Base-by-base conservation (phyloP, 1,284 basidiomycete genomes). In the Takashimella koratensis region DNA sequence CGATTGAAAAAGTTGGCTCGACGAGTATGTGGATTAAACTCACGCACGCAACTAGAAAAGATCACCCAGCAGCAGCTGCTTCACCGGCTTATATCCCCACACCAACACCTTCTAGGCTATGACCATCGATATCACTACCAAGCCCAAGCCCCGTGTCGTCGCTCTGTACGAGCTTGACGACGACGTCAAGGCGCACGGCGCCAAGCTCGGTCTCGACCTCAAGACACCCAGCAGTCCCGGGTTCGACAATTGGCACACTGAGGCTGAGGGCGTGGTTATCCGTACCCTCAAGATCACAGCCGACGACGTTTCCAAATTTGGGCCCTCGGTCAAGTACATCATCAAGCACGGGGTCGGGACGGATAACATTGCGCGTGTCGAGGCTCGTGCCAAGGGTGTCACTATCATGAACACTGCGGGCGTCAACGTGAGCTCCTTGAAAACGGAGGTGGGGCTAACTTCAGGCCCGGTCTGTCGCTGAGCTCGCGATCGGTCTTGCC, bases 321-420 rank as follows among this genome's bases (percentile, higher is more conserved):
- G 40, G 12, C 50, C 49, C n/a, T 16, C 42, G 22, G 41, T 63
- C 43, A 60, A 49, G 39, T 63, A 52, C 42, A 30, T 63, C 23
- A 47, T 45, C 24, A 60, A 60, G 50, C 61, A 63, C 25, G 61
- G 61, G 2, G 51, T 51, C 4, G 61, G 61, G 16, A 47, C 58
- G 40, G 61, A 63, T 30, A 48, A 49, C 49, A 47, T 63, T 26
- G 56, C 45, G 24, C 26, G 54, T 2, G 44, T 20, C 23, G 52
- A 20, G n/a, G 20, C 53, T 36, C 49, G 44, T 20, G 49, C 42
- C 20, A 45, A 50, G 21, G 61, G 61, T 3, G 51, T 60, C 12
- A 36, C 45, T 13, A 48, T 60, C 16, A 60, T 57, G 56, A 63
- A 63, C 43, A 60, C 58, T 10, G 52, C 61, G 3, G 61, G 61